phyloP scores from a whole-genome alignment of 2,329 filamentous ascomycete species.

The Fusarium odoratissimum region DNA sequence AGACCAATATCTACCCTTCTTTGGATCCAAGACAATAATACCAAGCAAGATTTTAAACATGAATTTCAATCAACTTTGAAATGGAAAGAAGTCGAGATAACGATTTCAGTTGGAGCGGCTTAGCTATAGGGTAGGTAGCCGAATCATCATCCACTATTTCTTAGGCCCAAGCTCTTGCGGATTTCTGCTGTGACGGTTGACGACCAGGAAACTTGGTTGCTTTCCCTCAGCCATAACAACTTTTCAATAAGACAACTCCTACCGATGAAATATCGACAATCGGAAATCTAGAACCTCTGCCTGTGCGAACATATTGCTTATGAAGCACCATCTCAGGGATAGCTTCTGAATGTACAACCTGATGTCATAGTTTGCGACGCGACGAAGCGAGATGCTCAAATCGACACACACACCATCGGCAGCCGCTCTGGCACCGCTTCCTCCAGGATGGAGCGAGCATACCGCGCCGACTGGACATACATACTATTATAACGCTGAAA shows the following conservation, averaged over 20 bases:
- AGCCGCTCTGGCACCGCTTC: slow-evolving; percentile 68
- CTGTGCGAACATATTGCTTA: not conserved
- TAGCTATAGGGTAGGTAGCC: slow-evolving; percentile 20
- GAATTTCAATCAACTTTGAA: not conserved
- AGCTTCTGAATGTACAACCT: not conserved
- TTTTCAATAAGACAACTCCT: not conserved
- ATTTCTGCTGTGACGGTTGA: slow-evolving; percentile 10
- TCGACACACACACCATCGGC: slow-evolving; percentile 77
- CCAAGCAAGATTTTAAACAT: not conserved
- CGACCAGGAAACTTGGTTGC: not conserved
- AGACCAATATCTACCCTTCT: too few species aligned
- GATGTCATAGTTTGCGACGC: slow-evolving; percentile 30
- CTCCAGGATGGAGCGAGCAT: slow-evolving; percentile 91
- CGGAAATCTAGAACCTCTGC: too few species aligned
- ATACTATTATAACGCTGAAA: slow-evolving; percentile 88
- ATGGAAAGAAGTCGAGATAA: not conserved
- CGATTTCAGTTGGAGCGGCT: not conserved
- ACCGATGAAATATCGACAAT: not conserved
- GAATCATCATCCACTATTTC: not conserved
- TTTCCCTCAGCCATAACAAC: not conserved
- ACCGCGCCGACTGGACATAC: slow-evolving; percentile 86
- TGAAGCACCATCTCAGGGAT: not conserved
- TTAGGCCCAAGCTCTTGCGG: slow-evolving; percentile 26
- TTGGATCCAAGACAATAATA: not conserved
- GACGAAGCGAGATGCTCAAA: slow-evolving; percentile 69